Evolutionary conservation across 768 basidiomycete species (phyloP), one percentile per base, ranked within the genome.

Genomic region (Panus rudis): DNA sequence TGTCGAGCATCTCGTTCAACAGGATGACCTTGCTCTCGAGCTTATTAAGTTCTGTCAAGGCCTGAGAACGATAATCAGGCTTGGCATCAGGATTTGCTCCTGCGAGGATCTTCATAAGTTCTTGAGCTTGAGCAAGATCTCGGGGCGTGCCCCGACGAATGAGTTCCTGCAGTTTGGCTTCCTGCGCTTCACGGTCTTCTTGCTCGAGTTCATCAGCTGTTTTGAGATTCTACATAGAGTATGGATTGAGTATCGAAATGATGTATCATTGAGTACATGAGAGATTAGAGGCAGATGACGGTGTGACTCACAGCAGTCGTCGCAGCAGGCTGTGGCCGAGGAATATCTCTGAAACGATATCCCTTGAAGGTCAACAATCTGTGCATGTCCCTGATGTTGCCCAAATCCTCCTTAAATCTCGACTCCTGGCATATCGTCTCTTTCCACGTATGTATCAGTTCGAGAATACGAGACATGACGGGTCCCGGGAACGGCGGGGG

Each of bases 361-460:
- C 94, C 96, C 60, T 98, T 99, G 75, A 93, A 97, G 5, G 81
- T 84, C 52, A 99, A 63, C 42, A 99, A 62, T 19, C 94, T 70
- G 62, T 97, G 90, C 96, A 99, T 99, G 66, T 99, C 96, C 52
- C 94, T 66, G 46, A 99, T 96, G 56, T 98, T 97, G 7, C 89
- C 90, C 37, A 99, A 68, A 63, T 98, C 94, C 46, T 98, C 96
- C 60, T 89, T 91, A 81, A 91, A 93, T 59, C 93, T 80, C 35
- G 85, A 88, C 24, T 87, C 83, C 0, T 69, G 58, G 57, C 94
- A 98, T 34, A 99, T 87, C 3, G 83, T 83, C 58, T 93, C 90
- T 67, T 92, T 96, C 96, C 96, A 99, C 38, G 73, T 70, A 51
- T 94, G 79, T 31, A 99, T 92, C 48, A 94, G 72, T 53, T 96